phyloP scores from a whole-genome alignment of 169 alveolate species.

The Perkinsus marinus region DNA sequence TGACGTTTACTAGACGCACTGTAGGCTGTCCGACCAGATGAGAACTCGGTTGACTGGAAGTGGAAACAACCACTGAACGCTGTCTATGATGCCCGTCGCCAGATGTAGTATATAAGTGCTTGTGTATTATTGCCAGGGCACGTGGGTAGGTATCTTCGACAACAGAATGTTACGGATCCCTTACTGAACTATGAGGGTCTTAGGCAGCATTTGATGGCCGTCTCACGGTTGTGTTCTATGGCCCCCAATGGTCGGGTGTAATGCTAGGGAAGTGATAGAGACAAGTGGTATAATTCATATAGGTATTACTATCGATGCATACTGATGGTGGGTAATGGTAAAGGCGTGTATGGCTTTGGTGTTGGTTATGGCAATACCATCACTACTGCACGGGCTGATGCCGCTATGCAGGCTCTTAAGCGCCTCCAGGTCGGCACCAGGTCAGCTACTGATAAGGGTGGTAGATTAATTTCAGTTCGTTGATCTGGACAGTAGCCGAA shows the following conservation, averaged over 20 bases:
- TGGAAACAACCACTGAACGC: not conserved
- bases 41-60: not conserved
- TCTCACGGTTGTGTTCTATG: not conserved
- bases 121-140: no score
- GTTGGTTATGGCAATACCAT: conserved; percentile 3
- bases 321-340: conserved; percentile 21
- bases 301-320: conserved; percentile 15
- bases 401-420: not conserved
- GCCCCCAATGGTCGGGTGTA: not conserved
- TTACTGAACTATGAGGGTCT: not conserved
- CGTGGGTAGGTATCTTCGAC: not conserved
- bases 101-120: not conserved
- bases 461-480: not conserved
- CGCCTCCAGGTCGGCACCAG: not conserved
- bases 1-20: not conserved
- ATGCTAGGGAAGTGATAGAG: not conserved
- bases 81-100: not conserved
- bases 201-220: not conserved
- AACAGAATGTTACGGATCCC: not conserved
- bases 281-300: not conserved
- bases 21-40: not conserved
- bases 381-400: not conserved
- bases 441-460: not conserved
- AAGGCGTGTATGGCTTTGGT: conserved; percentile 17
- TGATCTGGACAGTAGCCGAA: not conserved